These are phyloP conservation scores for Candida qinlingensis DNA, from an alignment of 805 yeast species.

Conservation along the genomic window DNA sequence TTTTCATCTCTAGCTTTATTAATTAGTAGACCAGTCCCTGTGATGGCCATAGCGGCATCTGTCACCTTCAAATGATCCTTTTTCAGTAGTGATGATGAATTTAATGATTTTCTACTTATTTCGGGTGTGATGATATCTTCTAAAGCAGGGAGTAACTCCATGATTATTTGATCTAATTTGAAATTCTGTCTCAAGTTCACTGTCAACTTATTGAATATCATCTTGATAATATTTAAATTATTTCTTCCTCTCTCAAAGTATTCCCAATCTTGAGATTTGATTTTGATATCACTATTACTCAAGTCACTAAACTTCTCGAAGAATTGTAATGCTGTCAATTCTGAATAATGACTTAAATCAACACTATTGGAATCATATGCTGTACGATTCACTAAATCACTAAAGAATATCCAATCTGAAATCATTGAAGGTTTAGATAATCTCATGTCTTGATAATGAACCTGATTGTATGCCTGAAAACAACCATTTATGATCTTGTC, in stretches of 20 bases:
- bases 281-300: conserved; percentile 31
- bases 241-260: conserved; percentile 18
- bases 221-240: conserved; percentile 10
- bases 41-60: conserved; percentile 33
- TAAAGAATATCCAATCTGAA: conserved; percentile 73
- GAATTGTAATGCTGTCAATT: conserved; percentile 54
- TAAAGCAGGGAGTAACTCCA: conserved; percentile 32
- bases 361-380: conserved; percentile 36
- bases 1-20: conserved; percentile 30
- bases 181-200: conserved; percentile 13
- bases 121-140: conserved; percentile 28
- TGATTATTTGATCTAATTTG: conserved; percentile 12
- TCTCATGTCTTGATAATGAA: conserved; percentile 60
- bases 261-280: conserved; percentile 26
- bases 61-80: conserved; percentile 25
- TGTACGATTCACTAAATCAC: conserved; percentile 49
- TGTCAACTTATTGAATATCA: conserved; percentile 9
- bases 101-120: conserved; percentile 17
- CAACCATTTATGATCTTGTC: conserved; percentile 71
- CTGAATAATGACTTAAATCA: conserved; percentile 47
- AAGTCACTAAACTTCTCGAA: conserved; percentile 62
- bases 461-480: conserved; percentile 57
- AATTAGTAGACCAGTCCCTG: conserved; percentile 35
- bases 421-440: conserved; percentile 53
- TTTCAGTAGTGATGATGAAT: conserved; percentile 17